These are phyloP conservation scores for Apostasia ramifera DNA, from an alignment of 106 monocot genomes.

Conservation along the genomic window DNA sequence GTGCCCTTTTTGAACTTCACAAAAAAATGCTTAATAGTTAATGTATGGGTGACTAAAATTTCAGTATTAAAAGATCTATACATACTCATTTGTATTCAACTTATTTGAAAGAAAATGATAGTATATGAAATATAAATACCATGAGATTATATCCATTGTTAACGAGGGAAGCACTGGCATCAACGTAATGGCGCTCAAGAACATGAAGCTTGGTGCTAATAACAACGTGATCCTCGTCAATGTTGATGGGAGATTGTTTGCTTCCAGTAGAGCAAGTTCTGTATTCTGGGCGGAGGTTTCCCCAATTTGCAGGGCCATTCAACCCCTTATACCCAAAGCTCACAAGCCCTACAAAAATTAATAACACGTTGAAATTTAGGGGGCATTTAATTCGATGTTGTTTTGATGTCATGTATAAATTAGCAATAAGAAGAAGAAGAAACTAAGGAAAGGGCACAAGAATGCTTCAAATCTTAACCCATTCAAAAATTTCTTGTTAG, in stretches of 20 bases:
- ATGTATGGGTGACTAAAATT: neutral
- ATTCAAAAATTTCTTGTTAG: too few species aligned
- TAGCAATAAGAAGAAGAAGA: too few species aligned
- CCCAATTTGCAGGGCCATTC: constrained; percentile 15
- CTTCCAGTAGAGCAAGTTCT: constrained; percentile 18
- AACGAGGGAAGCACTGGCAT: constrained; percentile 31
- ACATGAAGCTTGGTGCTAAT: neutral
- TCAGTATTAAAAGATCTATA: too few species aligned
- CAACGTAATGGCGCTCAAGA: constrained; percentile 15
- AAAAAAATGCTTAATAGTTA: neutral
- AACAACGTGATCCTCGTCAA: constrained; percentile 7
- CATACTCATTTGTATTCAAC: neutral
- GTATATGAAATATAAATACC: constrained; percentile 12
- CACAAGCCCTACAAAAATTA: neutral
- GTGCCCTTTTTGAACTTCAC: neutral
- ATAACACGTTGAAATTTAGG: too few species aligned
- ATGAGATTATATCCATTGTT: constrained; percentile 31
- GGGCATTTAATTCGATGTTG: too few species aligned
- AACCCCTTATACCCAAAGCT: neutral
- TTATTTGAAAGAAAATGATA: neutral
- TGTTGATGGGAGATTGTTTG: constrained; percentile 38
- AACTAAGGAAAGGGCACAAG: too few species aligned
- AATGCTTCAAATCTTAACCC: too few species aligned
- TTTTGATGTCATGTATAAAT: too few species aligned
- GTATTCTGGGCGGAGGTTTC: constrained; percentile 19